Percentiles rank a stretch among this genome's conserved stretches.
phyloP scores from a whole-genome alignment of 2,329 filamentous ascomycete species.

The Scorias spongiosa region DNA sequence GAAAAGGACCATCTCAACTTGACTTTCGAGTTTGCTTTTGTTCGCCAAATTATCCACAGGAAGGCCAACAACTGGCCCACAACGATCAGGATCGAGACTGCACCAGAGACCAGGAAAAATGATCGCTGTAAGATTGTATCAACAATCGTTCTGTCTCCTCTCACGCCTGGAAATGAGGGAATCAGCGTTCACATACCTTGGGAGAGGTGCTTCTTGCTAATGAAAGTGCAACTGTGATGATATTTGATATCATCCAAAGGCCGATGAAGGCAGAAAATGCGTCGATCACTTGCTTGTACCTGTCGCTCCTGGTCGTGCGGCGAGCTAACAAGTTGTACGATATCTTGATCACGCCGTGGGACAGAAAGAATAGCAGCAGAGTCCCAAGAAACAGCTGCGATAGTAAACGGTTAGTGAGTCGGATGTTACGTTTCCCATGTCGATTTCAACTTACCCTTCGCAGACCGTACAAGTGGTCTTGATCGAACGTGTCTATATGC shows the following conservation, averaged over 20 bases:
- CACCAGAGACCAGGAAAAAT: not conserved
- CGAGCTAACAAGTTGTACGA: conserved; percentile 3
- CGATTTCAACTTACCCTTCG: too few species aligned
- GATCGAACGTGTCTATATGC: too few species aligned
- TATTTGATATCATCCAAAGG: conserved; percentile 1
- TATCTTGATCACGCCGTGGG: too few species aligned
- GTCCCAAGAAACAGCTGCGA: too few species aligned
- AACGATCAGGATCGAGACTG: not conserved
- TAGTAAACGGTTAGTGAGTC: too few species aligned
- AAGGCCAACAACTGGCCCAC: conserved; percentile 1
- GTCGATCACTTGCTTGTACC: conserved; percentile 1
- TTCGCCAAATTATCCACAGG: conserved; percentile 4
- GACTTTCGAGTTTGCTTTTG: not conserved
- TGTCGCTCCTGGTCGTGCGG: conserved; percentile 1
- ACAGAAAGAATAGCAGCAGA: too few species aligned
- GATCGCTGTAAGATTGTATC: not conserved
- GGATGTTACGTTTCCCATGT: too few species aligned
- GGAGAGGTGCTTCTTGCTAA: not conserved
- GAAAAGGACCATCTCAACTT: conserved; percentile 3
- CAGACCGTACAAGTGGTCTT: too few species aligned
- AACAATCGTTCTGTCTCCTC: too few species aligned
- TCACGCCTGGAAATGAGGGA: too few species aligned
- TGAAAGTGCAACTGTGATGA: not conserved
- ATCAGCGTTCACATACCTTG: too few species aligned
- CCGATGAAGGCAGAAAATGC: conserved; percentile 1